A percentile compares a stretch with the other conserved stretches of the same genome.
These are phyloP conservation scores for Apiosordaria backusii DNA, from an alignment of 495 filamentous ascomycete genomes.

Conservation along the genomic window DNA sequence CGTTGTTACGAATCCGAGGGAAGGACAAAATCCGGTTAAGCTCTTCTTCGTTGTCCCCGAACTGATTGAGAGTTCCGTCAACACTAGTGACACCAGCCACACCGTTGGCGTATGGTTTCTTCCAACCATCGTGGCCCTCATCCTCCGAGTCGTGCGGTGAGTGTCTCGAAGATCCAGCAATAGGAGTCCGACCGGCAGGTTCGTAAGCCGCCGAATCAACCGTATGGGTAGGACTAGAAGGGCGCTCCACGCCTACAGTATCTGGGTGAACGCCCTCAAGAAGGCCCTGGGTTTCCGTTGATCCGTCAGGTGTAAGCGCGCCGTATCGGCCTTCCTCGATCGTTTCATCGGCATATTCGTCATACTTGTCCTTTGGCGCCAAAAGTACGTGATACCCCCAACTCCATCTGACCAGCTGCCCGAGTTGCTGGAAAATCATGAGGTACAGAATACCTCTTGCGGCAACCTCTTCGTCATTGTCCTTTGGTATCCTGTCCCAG, in stretches of 20 bases:
- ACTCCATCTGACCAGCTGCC: slow-evolving; percentile 92
- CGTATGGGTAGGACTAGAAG: slow-evolving; percentile 26
- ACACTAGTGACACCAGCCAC: slow-evolving; percentile 1
- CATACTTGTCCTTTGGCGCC: slow-evolving; percentile 70
- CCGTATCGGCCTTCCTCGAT: slow-evolving; percentile 68
- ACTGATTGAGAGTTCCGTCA: slow-evolving; percentile 15
- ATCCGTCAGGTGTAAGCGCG: slow-evolving; percentile 25
- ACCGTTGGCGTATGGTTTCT: slow-evolving; percentile 25
- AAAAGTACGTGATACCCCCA: slow-evolving; percentile 95
- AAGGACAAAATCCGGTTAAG: slow-evolving; percentile 43
- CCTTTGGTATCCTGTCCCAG: slow-evolving; percentile 84
- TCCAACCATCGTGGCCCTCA: slow-evolving; percentile 31
- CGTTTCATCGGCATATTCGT: slow-evolving; percentile 51
- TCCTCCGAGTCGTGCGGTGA: slow-evolving; percentile 44
- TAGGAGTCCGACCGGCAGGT: slow-evolving; percentile 47
- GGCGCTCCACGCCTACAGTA: slow-evolving; percentile 22
- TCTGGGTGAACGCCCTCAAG: slow-evolving; percentile 32
- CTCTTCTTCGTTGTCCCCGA: slow-evolving; percentile 18
- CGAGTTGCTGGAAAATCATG: slow-evolving; percentile 95
- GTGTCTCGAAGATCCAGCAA: slow-evolving; percentile 36
- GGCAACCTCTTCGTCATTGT: slow-evolving; percentile 92
- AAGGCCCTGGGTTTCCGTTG: slow-evolving; percentile 26
- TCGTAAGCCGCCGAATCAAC: slow-evolving; percentile 43
- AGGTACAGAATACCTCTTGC: slow-evolving; percentile 93
- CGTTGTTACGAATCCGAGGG: slow-evolving; percentile 38